Percentiles rank a stretch among this genome's conserved stretches.
These are phyloP conservation scores for Nannizziopsis arthrosporioides DNA, from an alignment of 2,329 filamentous ascomycete genomes.

Conservation along the genomic window DNA sequence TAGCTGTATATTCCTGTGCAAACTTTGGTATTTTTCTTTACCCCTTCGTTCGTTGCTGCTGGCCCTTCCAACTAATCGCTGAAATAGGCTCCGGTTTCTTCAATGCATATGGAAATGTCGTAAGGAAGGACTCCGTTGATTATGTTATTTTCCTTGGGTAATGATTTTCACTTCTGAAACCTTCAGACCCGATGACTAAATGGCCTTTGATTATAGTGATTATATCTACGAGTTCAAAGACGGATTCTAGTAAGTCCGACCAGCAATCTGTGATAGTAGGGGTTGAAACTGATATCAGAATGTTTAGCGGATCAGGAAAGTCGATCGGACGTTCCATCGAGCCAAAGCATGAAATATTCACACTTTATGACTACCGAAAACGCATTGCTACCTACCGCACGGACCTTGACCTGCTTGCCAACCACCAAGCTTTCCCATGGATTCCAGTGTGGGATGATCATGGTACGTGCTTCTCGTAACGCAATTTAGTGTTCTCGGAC, in stretches of 20 bases:
- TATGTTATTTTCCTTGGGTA: conserved; percentile 45
- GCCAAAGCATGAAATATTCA: conserved; percentile 20
- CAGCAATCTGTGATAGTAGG: conserved; percentile 9
- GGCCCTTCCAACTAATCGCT: conserved; percentile 1
- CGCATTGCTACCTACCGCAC: conserved; percentile 48
- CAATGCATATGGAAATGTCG: conserved; percentile 49
- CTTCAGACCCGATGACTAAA: neutral
- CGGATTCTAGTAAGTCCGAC: conserved; percentile 23
- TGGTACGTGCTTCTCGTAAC: conserved; percentile 22
- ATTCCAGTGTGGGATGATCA: conserved; percentile 56
- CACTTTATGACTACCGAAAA: conserved; percentile 48
- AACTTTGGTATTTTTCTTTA: conserved; percentile 46
- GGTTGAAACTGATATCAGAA: conserved; percentile 25
- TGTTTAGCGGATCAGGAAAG: conserved; percentile 11
- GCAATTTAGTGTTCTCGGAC: neutral
- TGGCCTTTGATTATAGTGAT: conserved; percentile 25
- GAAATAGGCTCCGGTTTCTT: conserved; percentile 43
- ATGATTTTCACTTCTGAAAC: neutral
- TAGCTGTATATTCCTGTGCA: conserved; percentile 60
- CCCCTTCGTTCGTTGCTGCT: neutral
- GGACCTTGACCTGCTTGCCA: conserved; percentile 48
- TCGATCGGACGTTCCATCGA: conserved; percentile 8
- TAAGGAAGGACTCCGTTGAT: conserved; percentile 48
- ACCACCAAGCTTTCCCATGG: conserved; percentile 48
- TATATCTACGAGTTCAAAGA: conserved; percentile 54